Evolutionary conservation across 768 basidiomycete species (phyloP).

Genomic region (Rhizopogon vulgaris): DNA sequence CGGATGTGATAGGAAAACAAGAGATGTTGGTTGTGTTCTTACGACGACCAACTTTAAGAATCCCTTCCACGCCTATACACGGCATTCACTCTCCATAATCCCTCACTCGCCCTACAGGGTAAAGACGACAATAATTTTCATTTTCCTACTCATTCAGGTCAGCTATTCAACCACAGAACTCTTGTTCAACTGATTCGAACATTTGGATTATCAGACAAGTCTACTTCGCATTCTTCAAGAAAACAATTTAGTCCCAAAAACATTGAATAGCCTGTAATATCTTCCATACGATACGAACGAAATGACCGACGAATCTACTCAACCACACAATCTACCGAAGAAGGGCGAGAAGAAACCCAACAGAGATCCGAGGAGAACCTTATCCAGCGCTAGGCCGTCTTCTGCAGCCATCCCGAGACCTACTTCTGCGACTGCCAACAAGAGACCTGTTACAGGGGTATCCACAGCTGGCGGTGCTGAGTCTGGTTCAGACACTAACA

Average conservation of each 20-base stretch:
- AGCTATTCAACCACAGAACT: slow-evolving; percentile 6
- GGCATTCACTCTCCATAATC: slow-evolving; percentile 50
- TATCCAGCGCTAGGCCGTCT: slow-evolving; percentile 37
- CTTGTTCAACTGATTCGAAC: neutral
- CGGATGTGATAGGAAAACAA: slow-evolving; percentile 7
- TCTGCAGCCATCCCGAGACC: slow-evolving; percentile 45
- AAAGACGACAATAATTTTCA: slow-evolving; percentile 54
- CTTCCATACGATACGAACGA: slow-evolving; percentile 64
- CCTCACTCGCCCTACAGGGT: slow-evolving; percentile 89
- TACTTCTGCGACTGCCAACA: slow-evolving; percentile 63
- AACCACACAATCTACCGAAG: slow-evolving; percentile 48
- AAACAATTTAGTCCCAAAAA: slow-evolving; percentile 47
- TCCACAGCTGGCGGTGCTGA: slow-evolving; percentile 40
- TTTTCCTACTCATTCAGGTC: slow-evolving; percentile 43
- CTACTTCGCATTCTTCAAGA: slow-evolving; percentile 22
- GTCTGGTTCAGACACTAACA: slow-evolving; percentile 70
- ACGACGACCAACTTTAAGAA: slow-evolving; percentile 37
- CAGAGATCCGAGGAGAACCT: slow-evolving; percentile 54
- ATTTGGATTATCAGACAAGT: slow-evolving; percentile 10
- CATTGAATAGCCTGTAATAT: slow-evolving; percentile 28
- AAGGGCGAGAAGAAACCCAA: slow-evolving; percentile 65
- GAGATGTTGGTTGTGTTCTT: slow-evolving; percentile 21
- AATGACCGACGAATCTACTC: slow-evolving; percentile 77
- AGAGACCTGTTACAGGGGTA: slow-evolving; percentile 34
- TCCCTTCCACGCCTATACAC: slow-evolving; percentile 45